Percentiles rank a stretch among this genome's conserved stretches.
Evolutionary conservation across 148 eudicot species (phyloP).

Genomic region (Vaccinium myrtillus): DNA sequence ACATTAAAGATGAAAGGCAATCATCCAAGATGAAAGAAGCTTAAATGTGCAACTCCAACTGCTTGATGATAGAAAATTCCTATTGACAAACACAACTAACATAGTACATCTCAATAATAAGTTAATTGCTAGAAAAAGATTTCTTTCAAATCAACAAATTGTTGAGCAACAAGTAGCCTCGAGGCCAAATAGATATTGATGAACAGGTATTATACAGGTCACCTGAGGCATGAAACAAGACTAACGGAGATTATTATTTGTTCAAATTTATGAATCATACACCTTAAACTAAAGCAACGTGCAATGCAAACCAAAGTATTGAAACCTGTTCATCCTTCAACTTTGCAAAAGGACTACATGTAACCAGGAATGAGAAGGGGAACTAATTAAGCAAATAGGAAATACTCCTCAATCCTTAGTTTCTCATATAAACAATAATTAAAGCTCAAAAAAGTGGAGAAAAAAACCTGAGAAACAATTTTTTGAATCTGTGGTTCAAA

Average conservation of each 20-base stretch:
- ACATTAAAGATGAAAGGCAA: neutral
- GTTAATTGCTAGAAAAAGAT: neutral
- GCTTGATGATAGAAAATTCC: neutral
- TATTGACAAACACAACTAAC: neutral
- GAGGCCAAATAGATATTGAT: neutral
- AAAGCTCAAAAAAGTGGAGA: neutral
- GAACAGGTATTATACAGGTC: neutral
- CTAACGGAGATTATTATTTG: neutral
- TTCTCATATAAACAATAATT: neutral
- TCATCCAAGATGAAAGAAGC: neutral
- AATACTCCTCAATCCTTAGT: neutral
- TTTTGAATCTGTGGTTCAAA: constrained; percentile 97
- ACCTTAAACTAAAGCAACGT: neutral
- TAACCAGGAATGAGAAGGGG: neutral
- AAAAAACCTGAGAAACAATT: constrained; percentile 81
- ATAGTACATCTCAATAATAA: neutral
- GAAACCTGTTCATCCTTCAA: neutral
- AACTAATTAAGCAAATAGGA: neutral
- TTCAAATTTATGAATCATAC: neutral
- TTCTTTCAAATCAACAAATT: neutral
- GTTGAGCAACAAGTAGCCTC: neutral
- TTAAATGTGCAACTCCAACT: neutral
- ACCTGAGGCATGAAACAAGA: neutral
- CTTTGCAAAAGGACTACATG: neutral
- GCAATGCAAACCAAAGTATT: neutral